A percentile compares a stretch with the other conserved stretches of the same genome.
Evolutionary conservation across 179 eudicot genomes (phyloP).

Genomic region (Amaranthus tricolor): DNA sequence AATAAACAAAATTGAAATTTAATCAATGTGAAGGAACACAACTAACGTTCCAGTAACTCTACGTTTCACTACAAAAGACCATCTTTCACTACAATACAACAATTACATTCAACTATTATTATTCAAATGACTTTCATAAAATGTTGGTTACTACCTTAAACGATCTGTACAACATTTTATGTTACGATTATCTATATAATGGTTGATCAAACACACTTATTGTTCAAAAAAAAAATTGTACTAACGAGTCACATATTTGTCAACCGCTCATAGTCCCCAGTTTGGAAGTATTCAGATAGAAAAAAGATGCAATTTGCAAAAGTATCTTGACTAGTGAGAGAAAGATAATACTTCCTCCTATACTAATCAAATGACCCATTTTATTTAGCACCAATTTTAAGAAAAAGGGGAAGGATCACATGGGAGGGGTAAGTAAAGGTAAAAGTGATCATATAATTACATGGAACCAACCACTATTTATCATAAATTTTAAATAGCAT

Average conservation of each 20-base stretch:
- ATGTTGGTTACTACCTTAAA: neutral
- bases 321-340: neutral
- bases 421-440: too few species aligned
- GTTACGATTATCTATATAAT: neutral
- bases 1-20: neutral
- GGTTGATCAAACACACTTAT: neutral
- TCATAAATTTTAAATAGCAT: too few species aligned
- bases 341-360: too few species aligned
- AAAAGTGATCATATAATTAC: too few species aligned
- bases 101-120: neutral
- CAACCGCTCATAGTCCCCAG: neutral
- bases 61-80: neutral
- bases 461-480: too few species aligned
- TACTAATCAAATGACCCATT: too few species aligned
- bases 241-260: neutral
- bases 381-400: too few species aligned
- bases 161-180: neutral
- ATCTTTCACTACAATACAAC: neutral
- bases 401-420: too few species aligned
- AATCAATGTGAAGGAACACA: neutral
- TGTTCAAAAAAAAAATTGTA: too few species aligned
- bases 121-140: neutral
- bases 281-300: neutral
- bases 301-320: too few species aligned
- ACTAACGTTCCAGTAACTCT: neutral